Evolutionary conservation across 2,329 filamentous ascomycete genomes (phyloP).

Genomic region (Cladosporium sp.): DNA sequence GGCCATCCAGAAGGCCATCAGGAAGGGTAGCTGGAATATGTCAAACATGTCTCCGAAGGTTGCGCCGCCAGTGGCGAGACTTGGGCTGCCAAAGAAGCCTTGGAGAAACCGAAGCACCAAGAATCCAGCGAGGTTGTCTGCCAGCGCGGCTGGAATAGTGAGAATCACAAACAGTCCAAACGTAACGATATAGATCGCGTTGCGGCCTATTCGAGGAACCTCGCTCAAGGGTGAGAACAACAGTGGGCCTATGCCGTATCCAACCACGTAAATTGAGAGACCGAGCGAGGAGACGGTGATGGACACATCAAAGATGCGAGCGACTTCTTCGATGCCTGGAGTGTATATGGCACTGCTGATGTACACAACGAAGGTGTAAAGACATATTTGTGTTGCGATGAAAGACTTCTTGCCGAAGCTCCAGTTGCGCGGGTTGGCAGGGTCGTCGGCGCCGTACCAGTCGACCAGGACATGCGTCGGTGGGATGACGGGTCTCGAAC

Average conservation of each 20-base stretch:
- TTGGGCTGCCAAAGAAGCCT: slow-evolving; percentile 64
- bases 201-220: slow-evolving; percentile 14
- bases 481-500: too few species aligned
- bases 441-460: too few species aligned
- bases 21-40: slow-evolving; percentile 42
- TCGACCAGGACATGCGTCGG: too few species aligned
- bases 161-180: slow-evolving; percentile 13
- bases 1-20: slow-evolving; percentile 42
- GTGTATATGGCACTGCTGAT: neutral
- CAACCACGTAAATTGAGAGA: too few species aligned
- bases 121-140: slow-evolving; percentile 58
- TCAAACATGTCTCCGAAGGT: slow-evolving; percentile 53
- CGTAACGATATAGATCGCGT: slow-evolving; percentile 14
- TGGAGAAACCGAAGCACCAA: slow-evolving; percentile 61
- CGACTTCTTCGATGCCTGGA: neutral
- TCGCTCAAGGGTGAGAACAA: slow-evolving; percentile 15
- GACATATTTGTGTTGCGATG: neutral
- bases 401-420: neutral
- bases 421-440: neutral
- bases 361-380: slow-evolving; percentile 4
- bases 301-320: too few species aligned
- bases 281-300: too few species aligned
- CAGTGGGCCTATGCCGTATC: slow-evolving; percentile 15
- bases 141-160: slow-evolving; percentile 35
- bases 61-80: slow-evolving; percentile 55